These are phyloP conservation scores for Rhizopus delemar DNA, from an alignment of 371 early-diverging fungal genomes.

Conservation along the genomic window DNA sequence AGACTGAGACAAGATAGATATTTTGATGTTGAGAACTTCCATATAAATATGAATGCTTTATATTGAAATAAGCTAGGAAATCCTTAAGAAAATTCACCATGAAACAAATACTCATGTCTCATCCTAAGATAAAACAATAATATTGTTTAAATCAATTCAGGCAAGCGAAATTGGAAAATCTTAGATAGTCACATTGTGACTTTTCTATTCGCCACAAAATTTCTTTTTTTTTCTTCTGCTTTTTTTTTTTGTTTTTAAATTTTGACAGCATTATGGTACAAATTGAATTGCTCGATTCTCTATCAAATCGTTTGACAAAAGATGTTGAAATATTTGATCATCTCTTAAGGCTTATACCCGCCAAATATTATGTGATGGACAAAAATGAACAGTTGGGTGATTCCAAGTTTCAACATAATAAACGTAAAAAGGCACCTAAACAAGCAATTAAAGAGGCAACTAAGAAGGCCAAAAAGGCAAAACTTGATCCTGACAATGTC, in stretches of 20 bases:
- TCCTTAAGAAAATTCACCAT: no score
- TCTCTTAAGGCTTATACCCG: constrained; percentile 72
- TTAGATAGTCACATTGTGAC: constrained; percentile 2
- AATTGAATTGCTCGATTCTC: constrained; percentile 30
- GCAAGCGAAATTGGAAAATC: background rate
- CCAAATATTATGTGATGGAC: constrained; percentile 68
- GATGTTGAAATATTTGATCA: constrained; percentile 65
- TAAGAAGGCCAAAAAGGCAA: constrained; percentile 77
- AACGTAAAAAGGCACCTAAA: constrained; percentile 75
- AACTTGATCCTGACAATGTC: constrained; percentile 40
- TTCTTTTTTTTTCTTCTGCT: constrained; percentile 1
- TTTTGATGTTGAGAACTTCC: no score
- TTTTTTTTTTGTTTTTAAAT: background rate
- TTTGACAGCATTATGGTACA: constrained; percentile 36
- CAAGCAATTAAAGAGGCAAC: constrained; percentile 75
- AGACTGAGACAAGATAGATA: no score
- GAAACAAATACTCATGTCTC: no score
- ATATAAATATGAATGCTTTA: no score
- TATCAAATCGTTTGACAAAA: constrained; percentile 55
- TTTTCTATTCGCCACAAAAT: constrained; percentile 6
- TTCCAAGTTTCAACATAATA: constrained; percentile 68
- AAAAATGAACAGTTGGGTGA: constrained; percentile 51
- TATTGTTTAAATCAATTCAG: background rate
- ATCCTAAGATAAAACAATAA: background rate
- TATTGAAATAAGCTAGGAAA: no score